phyloP scores from a whole-genome alignment of 2,329 filamentous ascomycete species.

The Cordyceps pruinosa region DNA sequence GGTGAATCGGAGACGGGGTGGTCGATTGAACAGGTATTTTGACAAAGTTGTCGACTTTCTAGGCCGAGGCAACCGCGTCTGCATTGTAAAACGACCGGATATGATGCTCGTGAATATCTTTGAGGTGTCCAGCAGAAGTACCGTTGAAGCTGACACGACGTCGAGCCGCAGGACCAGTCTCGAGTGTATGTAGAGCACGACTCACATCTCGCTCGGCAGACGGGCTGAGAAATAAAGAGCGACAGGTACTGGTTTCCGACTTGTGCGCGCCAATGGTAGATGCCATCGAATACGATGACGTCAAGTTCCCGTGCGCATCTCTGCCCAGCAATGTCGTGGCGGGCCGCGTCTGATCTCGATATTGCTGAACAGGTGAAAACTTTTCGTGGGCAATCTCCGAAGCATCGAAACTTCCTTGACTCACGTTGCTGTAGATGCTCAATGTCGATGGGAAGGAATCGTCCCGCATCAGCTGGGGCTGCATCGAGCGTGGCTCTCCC shows the following conservation, averaged over 20 bases:
- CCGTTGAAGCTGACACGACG: neutral
- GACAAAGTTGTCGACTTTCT: slow-evolving; percentile 35
- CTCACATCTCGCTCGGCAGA: slow-evolving; percentile 37
- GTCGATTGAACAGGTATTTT: slow-evolving; percentile 25
- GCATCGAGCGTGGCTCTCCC: too few species aligned
- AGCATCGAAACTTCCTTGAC: slow-evolving; percentile 1
- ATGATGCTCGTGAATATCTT: neutral
- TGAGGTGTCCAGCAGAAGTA: neutral
- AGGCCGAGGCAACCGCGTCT: slow-evolving; percentile 31
- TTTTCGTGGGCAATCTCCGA: neutral
- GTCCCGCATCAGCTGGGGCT: neutral
- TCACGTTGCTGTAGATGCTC: slow-evolving; percentile 22
- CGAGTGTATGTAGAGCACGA: slow-evolving; percentile 28
- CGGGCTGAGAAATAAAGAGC: slow-evolving; percentile 8
- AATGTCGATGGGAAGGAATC: slow-evolving; percentile 23
- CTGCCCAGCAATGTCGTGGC: neutral
- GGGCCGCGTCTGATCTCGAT: neutral
- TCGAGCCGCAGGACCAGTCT: slow-evolving; percentile 18
- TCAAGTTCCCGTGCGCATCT: neutral
- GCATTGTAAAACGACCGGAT: slow-evolving; percentile 29
- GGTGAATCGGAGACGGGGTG: neutral
- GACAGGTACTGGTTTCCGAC: slow-evolving; percentile 2
- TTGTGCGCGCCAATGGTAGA: slow-evolving; percentile 20
- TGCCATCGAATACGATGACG: slow-evolving; percentile 19
- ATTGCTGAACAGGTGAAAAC: neutral